Percentiles rank a stretch among this genome's conserved stretches.
phyloP scores from a whole-genome alignment of 176 grass and related monocot species.

The Olyra latifolia region DNA sequence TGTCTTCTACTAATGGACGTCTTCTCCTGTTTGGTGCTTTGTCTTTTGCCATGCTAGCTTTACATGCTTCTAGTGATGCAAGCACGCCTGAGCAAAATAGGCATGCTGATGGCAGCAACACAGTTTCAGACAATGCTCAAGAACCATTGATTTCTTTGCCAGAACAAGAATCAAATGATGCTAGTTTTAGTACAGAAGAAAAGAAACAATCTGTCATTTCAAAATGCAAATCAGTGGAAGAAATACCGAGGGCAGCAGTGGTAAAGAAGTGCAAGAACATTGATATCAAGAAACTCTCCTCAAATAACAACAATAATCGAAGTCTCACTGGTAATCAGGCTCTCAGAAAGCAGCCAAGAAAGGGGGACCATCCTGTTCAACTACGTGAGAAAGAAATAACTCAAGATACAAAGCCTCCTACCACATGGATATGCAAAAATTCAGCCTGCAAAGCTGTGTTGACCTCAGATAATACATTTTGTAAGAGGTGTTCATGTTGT shows the following conservation, averaged over 20 bases:
- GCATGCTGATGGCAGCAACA: slow-evolving; percentile 32
- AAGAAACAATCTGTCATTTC: slow-evolving; percentile 44
- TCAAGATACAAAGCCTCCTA: slow-evolving; percentile 37
- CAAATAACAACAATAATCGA: slow-evolving; percentile 39
- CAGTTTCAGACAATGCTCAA: slow-evolving; percentile 28
- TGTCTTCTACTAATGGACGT: not conserved
- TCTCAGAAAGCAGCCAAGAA: slow-evolving; percentile 53
- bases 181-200: slow-evolving; percentile 59
- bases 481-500: slow-evolving; percentile 97
- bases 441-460: slow-evolving; percentile 89
- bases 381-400: slow-evolving; percentile 36
- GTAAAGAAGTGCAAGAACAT: slow-evolving; percentile 63
- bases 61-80: slow-evolving; percentile 29
- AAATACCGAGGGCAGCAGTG: slow-evolving; percentile 39
- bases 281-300: slow-evolving; percentile 64
- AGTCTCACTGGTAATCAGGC: slow-evolving; percentile 35
- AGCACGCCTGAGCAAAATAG: slow-evolving; percentile 27
- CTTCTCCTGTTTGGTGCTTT: not conserved
- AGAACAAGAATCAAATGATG: slow-evolving; percentile 60
- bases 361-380: slow-evolving; percentile 41
- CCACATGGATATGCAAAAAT: slow-evolving; percentile 88
- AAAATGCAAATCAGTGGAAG: slow-evolving; percentile 73
- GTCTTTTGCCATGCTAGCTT: slow-evolving; percentile 21
- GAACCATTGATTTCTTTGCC: slow-evolving; percentile 33
- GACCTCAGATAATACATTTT: slow-evolving; percentile 71